These are phyloP conservation scores for Acrocalymma vagum DNA, from an alignment of 2,329 filamentous ascomycete genomes.

Conservation along the genomic window DNA sequence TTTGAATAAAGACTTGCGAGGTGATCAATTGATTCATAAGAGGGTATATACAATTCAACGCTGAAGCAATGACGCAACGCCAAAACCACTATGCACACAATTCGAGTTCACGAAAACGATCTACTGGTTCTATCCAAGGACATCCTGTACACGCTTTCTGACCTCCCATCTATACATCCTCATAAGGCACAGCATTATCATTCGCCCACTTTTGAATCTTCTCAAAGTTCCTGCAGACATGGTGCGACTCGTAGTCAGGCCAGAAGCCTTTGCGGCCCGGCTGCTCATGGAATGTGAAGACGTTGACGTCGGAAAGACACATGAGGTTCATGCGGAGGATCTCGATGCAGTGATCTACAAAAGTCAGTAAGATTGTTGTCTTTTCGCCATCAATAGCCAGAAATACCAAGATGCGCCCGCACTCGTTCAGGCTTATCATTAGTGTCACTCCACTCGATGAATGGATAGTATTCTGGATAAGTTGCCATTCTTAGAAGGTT, in stretches of 20 bases:
- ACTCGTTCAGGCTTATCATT: constrained; percentile 39
- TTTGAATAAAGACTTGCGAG: no score
- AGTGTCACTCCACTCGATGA: constrained; percentile 34
- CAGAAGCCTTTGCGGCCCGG: constrained; percentile 31
- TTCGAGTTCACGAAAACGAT: no score
- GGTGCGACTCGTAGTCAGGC: constrained; percentile 42
- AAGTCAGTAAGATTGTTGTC: background rate
- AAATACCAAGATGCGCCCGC: constrained; percentile 34
- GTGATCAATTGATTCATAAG: no score
- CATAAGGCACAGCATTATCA: constrained; percentile 40
- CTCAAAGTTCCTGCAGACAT: constrained; percentile 46
- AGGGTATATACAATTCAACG: no score
- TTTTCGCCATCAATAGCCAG: background rate
- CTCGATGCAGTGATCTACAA: constrained; percentile 46
- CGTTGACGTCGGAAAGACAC: constrained; percentile 44
- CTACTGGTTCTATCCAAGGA: no score
- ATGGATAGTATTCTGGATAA: constrained; percentile 42
- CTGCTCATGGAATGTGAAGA: constrained; percentile 40
- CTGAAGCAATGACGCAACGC: no score
- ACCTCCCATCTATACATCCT: constrained; percentile 28
- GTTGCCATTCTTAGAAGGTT: constrained; percentile 44
- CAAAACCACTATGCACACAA: no score
- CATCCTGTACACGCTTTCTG: no score
- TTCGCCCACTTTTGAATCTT: constrained; percentile 41
- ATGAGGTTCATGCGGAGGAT: constrained; percentile 47